Base-by-base conservation (phyloP, 257 asterid genomes). In the Gentiana macrophylla region DNA sequence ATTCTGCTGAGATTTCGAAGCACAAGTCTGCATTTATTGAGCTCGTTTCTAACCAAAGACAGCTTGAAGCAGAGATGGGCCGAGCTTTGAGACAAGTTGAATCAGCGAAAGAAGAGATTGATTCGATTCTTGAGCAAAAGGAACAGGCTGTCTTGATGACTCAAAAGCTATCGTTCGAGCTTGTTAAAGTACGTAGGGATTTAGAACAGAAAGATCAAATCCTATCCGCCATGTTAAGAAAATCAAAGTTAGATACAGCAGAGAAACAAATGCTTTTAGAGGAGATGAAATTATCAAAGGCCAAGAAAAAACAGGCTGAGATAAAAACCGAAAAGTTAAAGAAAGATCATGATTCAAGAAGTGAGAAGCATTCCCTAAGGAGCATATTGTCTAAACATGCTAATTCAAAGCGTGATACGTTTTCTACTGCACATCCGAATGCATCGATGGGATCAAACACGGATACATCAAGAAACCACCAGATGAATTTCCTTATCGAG, bases 21-120 rank as follows among this genome's bases (percentile, higher is more conserved):
- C 92, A 84, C 55, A 83, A 87, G 66, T 80, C 92, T 0, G 87
- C 94, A 1, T 76, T 84, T 60, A 78, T 91, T 43, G 98, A 87
- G 78, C 86, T 91, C 12, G 94, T 91, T 1, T 91, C 98, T 0
- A 86, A 79, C 59, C 96, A 82, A 55, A 61, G 98, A 43, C 98
- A 83, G 81, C 84, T 91, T 35, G 95, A 91, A 71, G 98, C 96
- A 0, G 95, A 84, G 72, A 68, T 87, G 94, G 76, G 86, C 4
- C 81, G 98, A 49, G 87, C 91, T 50, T 60, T 77, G 12, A 80
- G 94, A 72, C 95, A 84, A 64, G 77, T 80, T 51, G 95, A 91
- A 56, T 85, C 83, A 36, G 80, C 82, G 4, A 87, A 74, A 64
- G 78, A 80, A 52, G 95, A 90, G 66, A 74, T 83, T 15, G 88